Evolutionary conservation across 305 asterid genomes (phyloP), one percentile per base, ranked within the genome.

Genomic region (Fraxinus xanthoxyloides): DNA sequence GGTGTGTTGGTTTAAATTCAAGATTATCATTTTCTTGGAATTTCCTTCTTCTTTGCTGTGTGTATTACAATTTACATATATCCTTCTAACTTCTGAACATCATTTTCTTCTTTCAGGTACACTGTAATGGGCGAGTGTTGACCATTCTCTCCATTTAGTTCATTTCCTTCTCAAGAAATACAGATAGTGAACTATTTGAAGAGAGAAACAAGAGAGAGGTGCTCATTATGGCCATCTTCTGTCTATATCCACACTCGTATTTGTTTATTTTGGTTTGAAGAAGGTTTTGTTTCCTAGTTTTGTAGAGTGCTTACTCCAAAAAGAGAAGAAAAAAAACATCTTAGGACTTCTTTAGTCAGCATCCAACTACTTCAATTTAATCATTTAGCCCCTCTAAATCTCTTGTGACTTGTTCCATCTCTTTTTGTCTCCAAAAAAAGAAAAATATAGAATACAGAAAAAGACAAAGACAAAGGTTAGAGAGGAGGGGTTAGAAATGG

Each of bases 371-470:
- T 61, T 61, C 69, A 74, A 56, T 82, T 54, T 84, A 77, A 80
- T 83, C 77, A 79, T 54, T 28, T 73, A 83, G 28, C 19, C 75
- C 78, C 84, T 82, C 31, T 21, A 61, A 61, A 61, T 61, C 85
- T 81, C 82, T 59, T 69, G 61, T 51, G 84, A 75, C 86, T 77
- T 77, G 78, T 78, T 79, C 83, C 78, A 69, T 78, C 82, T 79
- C 92, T 88, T 90, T 86, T 88, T 90, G 93, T 91, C 91, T 89
- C 93, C 91, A 81, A 82, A 79, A 85, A 84, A 86, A 3, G 32
- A 63, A 85, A 51, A 87, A 82, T 88, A 91, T 72, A 63, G 24
- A 61, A 67, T 24, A 76, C 35, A 70, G 12, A 19, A 67, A 15
- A 65, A 59, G 75, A 8, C 76, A 15, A 65, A 59, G 75, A 8